Evolutionary conservation across 2,329 filamentous ascomycete genomes (phyloP).

Genomic region (Sclerotinia minor): DNA sequence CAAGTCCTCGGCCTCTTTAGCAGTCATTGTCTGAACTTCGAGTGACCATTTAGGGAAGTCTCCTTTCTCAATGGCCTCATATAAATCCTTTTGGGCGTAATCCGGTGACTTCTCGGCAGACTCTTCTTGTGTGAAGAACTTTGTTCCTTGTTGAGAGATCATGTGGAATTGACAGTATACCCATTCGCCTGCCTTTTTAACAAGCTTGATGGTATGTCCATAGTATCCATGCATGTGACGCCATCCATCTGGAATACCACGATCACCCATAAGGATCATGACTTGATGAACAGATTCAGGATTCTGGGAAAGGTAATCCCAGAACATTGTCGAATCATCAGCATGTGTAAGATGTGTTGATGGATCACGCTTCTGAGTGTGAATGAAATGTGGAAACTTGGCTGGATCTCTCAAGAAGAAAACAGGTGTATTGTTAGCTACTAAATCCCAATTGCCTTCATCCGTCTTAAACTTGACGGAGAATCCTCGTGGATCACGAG

Average conservation of each 20-base stretch:
- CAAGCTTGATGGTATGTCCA: conserved; percentile 56
- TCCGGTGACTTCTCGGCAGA: conserved; percentile 48
- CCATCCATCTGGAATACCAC: conserved; percentile 56
- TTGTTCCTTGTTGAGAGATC: conserved; percentile 54
- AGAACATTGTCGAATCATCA: conserved; percentile 51
- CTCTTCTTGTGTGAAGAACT: conserved; percentile 53
- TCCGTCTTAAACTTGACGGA: conserved; percentile 72
- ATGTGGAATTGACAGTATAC: conserved; percentile 56
- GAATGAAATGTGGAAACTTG: conserved; percentile 73
- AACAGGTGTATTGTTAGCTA: conserved; percentile 71
- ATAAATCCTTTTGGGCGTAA: conserved; percentile 53
- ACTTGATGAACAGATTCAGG: conserved; percentile 58
- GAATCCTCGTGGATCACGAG: conserved; percentile 72
- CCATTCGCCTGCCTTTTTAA: conserved; percentile 55
- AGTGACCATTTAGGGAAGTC: conserved; percentile 57
- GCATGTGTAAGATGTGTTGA: conserved; percentile 65
- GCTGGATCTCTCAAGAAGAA: conserved; percentile 75
- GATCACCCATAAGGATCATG: conserved; percentile 59
- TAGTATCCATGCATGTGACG: conserved; percentile 57
- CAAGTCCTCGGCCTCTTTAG: conserved; percentile 53
- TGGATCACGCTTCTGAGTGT: conserved; percentile 74
- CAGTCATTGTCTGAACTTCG: conserved; percentile 54
- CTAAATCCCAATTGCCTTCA: conserved; percentile 73
- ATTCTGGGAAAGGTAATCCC: conserved; percentile 42
- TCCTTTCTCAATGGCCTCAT: conserved; percentile 53